phyloP scores from a whole-genome alignment of 495 filamentous ascomycete species.

The Sabuloglossum arenarium region DNA sequence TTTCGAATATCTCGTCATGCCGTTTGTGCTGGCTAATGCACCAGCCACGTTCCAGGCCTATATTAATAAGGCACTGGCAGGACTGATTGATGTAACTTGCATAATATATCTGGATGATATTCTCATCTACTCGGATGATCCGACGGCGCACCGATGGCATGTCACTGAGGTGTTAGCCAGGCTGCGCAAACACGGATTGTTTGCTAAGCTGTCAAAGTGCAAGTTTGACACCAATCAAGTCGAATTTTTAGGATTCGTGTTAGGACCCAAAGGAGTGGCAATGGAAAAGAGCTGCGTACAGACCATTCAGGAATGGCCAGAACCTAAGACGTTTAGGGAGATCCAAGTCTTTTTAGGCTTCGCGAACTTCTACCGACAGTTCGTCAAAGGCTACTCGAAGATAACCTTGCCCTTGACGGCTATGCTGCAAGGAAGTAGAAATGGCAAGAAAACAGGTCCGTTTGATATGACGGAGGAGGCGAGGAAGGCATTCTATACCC shows the following conservation, averaged over 20 bases:
- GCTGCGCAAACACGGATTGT: too few species aligned
- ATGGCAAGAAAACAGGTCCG: not conserved
- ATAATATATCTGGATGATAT: not conserved
- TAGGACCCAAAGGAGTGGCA: not conserved
- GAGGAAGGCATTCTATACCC: not conserved
- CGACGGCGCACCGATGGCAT: not conserved
- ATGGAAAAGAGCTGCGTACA: not conserved
- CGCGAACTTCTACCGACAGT: too few species aligned
- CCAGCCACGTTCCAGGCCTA: constrained; percentile 8
- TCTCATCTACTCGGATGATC: not conserved
- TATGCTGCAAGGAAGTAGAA: not conserved
- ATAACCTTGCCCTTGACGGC: too few species aligned
- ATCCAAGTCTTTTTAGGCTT: too few species aligned
- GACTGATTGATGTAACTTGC: not conserved
- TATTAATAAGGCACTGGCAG: constrained; percentile 6
- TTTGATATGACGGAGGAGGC: not conserved
- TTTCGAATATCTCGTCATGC: constrained; percentile 9
- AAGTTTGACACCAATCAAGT: not conserved
- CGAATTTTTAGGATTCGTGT: not conserved
- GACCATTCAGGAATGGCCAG: constrained; percentile 1
- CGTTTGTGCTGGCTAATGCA: constrained; percentile 9
- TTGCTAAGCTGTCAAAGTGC: constrained; percentile 3
- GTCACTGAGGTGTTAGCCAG: not conserved
- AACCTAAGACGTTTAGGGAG: not conserved
- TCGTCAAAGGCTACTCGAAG: too few species aligned